Evolutionary conservation across 2,329 filamentous ascomycete genomes (phyloP).

Genomic region (Cladosporium austrohemisphaericum): DNA sequence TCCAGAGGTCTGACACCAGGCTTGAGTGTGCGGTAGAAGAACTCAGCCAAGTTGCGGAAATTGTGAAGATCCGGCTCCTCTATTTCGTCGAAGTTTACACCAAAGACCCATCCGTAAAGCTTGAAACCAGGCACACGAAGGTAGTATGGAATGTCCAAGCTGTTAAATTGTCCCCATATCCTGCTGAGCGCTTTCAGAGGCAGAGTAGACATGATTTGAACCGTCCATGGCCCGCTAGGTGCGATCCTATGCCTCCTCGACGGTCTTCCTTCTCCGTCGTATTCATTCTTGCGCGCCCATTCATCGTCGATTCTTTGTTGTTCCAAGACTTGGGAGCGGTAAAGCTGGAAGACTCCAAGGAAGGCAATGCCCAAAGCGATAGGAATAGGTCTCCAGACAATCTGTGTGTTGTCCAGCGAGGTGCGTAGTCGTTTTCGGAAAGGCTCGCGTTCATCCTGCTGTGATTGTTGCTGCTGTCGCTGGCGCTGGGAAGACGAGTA

Average conservation of each 20-base stretch:
- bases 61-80: slow-evolving; percentile 78
- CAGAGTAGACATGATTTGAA: slow-evolving; percentile 89
- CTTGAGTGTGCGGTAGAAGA: slow-evolving; percentile 95
- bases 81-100: slow-evolving; percentile 85
- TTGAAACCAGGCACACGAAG: slow-evolving; percentile 86
- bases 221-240: slow-evolving; percentile 85
- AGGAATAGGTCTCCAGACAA: slow-evolving; percentile 79
- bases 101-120: slow-evolving; percentile 85
- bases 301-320: slow-evolving; percentile 43
- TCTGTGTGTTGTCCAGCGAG: slow-evolving; percentile 9
- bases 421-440: slow-evolving; percentile 10
- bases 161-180: slow-evolving; percentile 88
- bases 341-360: slow-evolving; percentile 77
- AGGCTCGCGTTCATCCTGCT: slow-evolving; percentile 1
- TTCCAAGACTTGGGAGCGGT: slow-evolving; percentile 62
- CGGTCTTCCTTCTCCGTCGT: slow-evolving; percentile 45
- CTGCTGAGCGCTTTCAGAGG: slow-evolving; percentile 87
- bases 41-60: slow-evolving; percentile 89
- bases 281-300: slow-evolving; percentile 30
- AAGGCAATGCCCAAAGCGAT: slow-evolving; percentile 81
- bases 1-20: slow-evolving; percentile 83
- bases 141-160: slow-evolving; percentile 81
- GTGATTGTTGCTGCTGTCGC: slow-evolving; percentile 4
- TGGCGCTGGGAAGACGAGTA: slow-evolving; percentile 3
- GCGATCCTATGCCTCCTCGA: slow-evolving; percentile 61